These are phyloP conservation scores for Amanita subjunquillea DNA, from an alignment of 768 basidiomycete genomes.

Conservation along the genomic window DNA sequence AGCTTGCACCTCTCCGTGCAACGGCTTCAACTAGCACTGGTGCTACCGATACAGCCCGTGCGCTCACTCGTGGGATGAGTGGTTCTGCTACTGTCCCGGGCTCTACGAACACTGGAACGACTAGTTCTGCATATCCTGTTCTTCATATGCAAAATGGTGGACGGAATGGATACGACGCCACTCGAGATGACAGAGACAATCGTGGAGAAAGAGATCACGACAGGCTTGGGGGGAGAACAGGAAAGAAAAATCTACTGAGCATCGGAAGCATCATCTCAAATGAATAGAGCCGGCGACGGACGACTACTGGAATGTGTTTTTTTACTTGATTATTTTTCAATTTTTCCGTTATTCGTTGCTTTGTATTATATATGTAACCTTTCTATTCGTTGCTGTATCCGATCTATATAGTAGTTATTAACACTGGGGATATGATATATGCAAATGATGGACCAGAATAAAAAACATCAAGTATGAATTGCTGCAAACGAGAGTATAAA, in stretches of 20 bases:
- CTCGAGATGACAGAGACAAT: conserved; percentile 13
- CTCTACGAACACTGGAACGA: not conserved
- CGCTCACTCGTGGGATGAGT: not conserved
- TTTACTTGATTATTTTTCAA: too few relatives aligned
- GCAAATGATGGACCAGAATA: not conserved
- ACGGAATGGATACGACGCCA: conserved; percentile 15
- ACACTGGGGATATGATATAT: not conserved
- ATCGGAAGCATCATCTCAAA: conserved; percentile 67
- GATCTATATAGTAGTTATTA: not conserved
- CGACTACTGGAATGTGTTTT: too few relatives aligned
- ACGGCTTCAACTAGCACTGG: not conserved
- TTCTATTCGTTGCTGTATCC: not conserved
- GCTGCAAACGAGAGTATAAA: not conserved
- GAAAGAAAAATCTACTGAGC: conserved; percentile 59
- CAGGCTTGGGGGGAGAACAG: conserved; percentile 7
- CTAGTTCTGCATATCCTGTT: conserved; percentile 13
- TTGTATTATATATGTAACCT: not conserved
- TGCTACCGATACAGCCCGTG: not conserved
- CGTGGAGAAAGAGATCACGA: conserved; percentile 13
- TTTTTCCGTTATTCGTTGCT: too few relatives aligned
- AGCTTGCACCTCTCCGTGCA: conserved; percentile 40
- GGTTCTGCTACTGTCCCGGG: not conserved
- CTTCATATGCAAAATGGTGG: conserved; percentile 27
- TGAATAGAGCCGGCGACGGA: not conserved
- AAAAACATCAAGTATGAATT: not conserved